Base-by-base conservation (phyloP, 192 early-diverging fungal genomes). In the Thamnidium elegans region DNA sequence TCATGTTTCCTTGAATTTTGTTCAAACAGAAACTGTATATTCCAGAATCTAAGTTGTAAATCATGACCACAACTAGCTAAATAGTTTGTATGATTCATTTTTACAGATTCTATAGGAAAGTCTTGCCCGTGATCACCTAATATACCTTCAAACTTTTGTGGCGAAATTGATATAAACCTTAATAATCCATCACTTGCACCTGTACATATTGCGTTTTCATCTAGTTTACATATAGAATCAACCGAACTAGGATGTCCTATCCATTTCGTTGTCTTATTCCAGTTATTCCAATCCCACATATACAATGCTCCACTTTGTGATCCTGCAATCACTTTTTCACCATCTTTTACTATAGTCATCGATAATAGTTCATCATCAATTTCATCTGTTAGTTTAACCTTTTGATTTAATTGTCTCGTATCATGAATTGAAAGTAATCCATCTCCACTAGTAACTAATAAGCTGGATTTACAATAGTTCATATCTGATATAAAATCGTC, bases 301-400 rank as follows among this genome's bases (percentile, higher is more conserved):
- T 90, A 88, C 15, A 99, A 64, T 0, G 90, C 86, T 15, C 97
- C 97, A 26, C 86, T 86, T 70, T 97, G 92, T 30, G 92, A 91
- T 34, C 97, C 97, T 3, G 92, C 89, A 4, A 97, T 85, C 6
- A 89, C 95, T 73, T 95, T 93, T 14, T 81, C 81, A 26, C 81
- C 83, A 65, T 90, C 87, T 30, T 86, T 84, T 5, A 94, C 79
- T 51, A 90, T 73, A 9, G 74, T 68, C 8, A 96, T 79, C n/a
- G 88, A 96, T 32, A 99, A 72, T 47, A 98, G 80, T 70, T 98
- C 97, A 70, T 97, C 95, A 51, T 97, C 96, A 79, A 94, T 88
- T 65, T 92, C 88, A 10, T 88, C 95, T 3, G 93, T 94, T 52
- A 87, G 83, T 39, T 82, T 86, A 23, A 92, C 73, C 19, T 90